Evolutionary conservation across 306 rosid species (phyloP), one percentile per base, ranked within the genome.

Genomic region (Clitoria ternatea): DNA sequence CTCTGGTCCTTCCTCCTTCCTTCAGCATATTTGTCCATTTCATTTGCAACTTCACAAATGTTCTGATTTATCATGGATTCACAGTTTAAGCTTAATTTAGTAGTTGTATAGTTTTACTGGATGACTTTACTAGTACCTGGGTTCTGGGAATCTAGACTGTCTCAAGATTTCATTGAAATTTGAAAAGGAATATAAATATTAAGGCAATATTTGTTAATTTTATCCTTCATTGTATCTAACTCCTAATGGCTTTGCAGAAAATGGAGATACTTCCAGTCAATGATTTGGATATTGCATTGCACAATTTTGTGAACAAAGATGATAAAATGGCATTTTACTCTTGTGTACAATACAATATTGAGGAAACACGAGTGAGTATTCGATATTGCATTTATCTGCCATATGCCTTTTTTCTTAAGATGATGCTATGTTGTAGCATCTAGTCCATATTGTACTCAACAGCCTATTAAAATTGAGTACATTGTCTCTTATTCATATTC

Each of bases 231-330:
- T 42, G 29, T 52, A 49, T 70, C 68, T 80, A 27, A 40, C 49
- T 26, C 29, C 12, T 63, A 8, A 22, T 75, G 70, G 29, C 73
- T 76, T 50, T 79, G 77, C 92, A 94, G 98, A 94, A 94, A 90
- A 94, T 91, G 97, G 98, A 94, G 90, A 89, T 94, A 80, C 91
- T 94, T 77, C 97, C 98, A 2, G 97, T 94, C 83, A 89, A 90
- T 75, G 96, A 94, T 81, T 79, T 94, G 92, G 97, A 86, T 59
- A 82, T 90, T 83, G 98, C 98, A 30, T 80, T 94, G 62, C 98
- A 90, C 70, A 73, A 86, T 83, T 90, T 90, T 79, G 98, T 90
- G 70, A 91, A 82, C 80, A 89, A 94, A 85, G 98, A 94, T 79
- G 97, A 94, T 36, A 94, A 87, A 83, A 81, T 71, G 88, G 97